Conservation (phyloP, 2,329 filamentous ascomycete species). For the Neofusicoccum parvum region DNA sequence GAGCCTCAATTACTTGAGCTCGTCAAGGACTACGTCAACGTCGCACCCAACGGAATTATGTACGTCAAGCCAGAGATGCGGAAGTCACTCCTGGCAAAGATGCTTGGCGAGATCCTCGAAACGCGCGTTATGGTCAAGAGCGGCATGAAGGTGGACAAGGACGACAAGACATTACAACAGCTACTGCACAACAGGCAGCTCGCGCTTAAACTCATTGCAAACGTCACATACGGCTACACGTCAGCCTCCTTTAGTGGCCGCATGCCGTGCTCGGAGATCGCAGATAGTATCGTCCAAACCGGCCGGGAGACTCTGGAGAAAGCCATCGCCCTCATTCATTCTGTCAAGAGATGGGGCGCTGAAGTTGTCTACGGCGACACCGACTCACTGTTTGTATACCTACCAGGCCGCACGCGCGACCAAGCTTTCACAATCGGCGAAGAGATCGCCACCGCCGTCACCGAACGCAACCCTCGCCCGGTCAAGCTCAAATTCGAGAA, state of each 20-base stretch:
- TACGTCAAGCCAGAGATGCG: slow-evolving; percentile 83
- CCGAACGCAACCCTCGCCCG: slow-evolving; percentile 84
- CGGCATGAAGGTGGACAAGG: slow-evolving; percentile 91
- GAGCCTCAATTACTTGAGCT: slow-evolving; percentile 74
- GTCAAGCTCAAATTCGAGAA: slow-evolving; percentile 98
- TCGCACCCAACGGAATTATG: slow-evolving; percentile 96
- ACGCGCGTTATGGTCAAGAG: slow-evolving; percentile 97
- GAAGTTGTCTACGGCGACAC: slow-evolving; percentile 99
- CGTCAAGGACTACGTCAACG: slow-evolving; percentile 82
- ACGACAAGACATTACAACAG: slow-evolving; percentile 81
- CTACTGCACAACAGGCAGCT: slow-evolving; percentile 92
- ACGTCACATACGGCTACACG: slow-evolving; percentile 97
- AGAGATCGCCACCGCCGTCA: slow-evolving; percentile 86
- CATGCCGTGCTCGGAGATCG: slow-evolving; percentile 98
- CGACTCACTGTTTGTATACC: slow-evolving; percentile 87
- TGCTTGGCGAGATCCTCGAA: slow-evolving; percentile 93
- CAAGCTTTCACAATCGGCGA: slow-evolving; percentile 91
- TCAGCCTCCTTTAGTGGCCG: slow-evolving; percentile 95
- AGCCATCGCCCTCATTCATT: slow-evolving; percentile 90
- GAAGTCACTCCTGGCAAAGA: slow-evolving; percentile 90
- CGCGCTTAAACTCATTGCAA: slow-evolving; percentile 94
- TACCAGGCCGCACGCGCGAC: slow-evolving; percentile 82
- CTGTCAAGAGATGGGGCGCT: slow-evolving; percentile 81
- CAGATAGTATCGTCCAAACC: slow-evolving; percentile 96
- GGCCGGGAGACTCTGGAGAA: slow-evolving; percentile 93